These are phyloP conservation scores for Endoconidiophora polonica DNA, from an alignment of 2,329 filamentous ascomycete genomes.

Conservation along the genomic window DNA sequence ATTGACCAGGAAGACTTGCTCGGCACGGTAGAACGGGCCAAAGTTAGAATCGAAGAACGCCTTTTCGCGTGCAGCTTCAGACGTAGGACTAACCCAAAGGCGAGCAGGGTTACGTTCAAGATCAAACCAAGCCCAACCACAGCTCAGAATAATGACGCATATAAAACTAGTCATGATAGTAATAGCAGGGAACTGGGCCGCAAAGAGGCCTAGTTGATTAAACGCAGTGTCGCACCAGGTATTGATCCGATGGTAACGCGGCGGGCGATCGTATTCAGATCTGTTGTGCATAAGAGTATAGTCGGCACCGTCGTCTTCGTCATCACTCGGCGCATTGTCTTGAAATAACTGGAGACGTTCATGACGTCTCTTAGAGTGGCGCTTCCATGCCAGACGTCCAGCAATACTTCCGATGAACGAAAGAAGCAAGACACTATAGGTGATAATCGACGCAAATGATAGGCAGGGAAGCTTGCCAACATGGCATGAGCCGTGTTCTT, in stretches of 20 bases:
- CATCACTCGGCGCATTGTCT: slow-evolving; percentile 68
- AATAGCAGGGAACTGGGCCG: slow-evolving; percentile 67
- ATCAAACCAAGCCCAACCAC: slow-evolving; percentile 79
- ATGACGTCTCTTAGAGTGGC: slow-evolving; percentile 55
- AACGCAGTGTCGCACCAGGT: slow-evolving; percentile 68
- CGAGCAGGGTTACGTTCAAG: slow-evolving; percentile 80
- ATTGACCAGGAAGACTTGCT: slow-evolving; percentile 89
- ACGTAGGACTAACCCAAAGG: slow-evolving; percentile 92
- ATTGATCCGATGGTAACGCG: slow-evolving; percentile 68
- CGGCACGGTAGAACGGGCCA: slow-evolving; percentile 85
- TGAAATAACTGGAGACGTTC: slow-evolving; percentile 78
- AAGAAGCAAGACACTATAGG: slow-evolving; percentile 62
- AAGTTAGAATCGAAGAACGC: slow-evolving; percentile 85
- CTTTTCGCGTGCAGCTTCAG: slow-evolving; percentile 81
- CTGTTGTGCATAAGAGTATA: slow-evolving; percentile 40
- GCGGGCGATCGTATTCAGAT: slow-evolving; percentile 63
- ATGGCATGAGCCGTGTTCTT: slow-evolving; percentile 52
- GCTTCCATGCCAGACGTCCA: slow-evolving; percentile 60
- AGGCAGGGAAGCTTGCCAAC: slow-evolving; percentile 84
- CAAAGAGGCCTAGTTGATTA: slow-evolving; percentile 59
- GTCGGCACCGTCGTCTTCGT: slow-evolving; percentile 77
- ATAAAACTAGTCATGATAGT: slow-evolving; percentile 66
- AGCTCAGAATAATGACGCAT: slow-evolving; percentile 59
- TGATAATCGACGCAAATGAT: slow-evolving; percentile 78
- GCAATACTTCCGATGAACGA: slow-evolving; percentile 48